phyloP scores from a whole-genome alignment of 2,329 filamentous ascomycete species.

The Aspergillus unguis region DNA sequence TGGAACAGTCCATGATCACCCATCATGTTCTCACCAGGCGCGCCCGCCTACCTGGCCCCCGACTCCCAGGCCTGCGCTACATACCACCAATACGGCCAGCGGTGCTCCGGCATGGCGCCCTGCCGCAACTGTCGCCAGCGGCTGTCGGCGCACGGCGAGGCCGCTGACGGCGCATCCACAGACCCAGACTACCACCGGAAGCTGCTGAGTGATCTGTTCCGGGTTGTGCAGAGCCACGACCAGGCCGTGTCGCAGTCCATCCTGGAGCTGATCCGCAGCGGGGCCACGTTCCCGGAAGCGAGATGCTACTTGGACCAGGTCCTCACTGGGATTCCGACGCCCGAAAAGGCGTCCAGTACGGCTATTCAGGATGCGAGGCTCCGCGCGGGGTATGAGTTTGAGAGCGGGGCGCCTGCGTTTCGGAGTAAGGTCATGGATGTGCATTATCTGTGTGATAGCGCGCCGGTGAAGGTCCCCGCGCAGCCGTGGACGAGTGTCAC shows the following conservation, averaged over 20 bases:
- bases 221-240: slow-evolving; percentile 23
- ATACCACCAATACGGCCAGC: slow-evolving; percentile 1
- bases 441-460: slow-evolving; percentile 24
- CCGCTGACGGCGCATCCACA: background rate
- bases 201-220: slow-evolving; percentile 27
- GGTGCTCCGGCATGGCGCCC: background rate
- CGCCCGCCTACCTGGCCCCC: background rate
- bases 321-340: slow-evolving; percentile 8
- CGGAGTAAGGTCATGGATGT: slow-evolving; percentile 27
- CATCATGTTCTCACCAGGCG: background rate
- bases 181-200: slow-evolving; percentile 23
- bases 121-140: slow-evolving; percentile 1
- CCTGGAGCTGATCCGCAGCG: slow-evolving; percentile 26
- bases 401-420: slow-evolving; percentile 19
- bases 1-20: background rate
- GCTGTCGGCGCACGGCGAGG: background rate
- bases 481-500: slow-evolving; percentile 75
- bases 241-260: slow-evolving; percentile 19
- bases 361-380: slow-evolving; percentile 14
- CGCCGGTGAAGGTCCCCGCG: slow-evolving; percentile 25
- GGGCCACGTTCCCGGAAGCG: slow-evolving; percentile 26
- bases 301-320: slow-evolving; percentile 23
- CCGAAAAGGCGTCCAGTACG: background rate
- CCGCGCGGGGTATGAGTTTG: slow-evolving; percentile 18
- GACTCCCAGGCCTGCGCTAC: background rate